Evolutionary conservation across 2,329 filamentous ascomycete species (phyloP).

Genomic region (Penicillium sp.): DNA sequence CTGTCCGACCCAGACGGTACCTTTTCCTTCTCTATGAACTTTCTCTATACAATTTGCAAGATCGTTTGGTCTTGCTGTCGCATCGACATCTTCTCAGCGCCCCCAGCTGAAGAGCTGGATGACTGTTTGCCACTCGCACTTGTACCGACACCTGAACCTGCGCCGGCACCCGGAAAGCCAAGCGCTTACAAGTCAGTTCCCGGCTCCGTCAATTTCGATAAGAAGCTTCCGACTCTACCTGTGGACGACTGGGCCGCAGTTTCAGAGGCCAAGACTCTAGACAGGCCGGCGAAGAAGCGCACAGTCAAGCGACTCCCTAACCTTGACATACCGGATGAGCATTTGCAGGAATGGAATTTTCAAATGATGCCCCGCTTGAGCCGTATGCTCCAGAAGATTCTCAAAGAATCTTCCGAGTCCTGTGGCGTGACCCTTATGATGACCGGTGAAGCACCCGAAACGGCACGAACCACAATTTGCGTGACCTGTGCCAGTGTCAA

Average conservation of each 20-base stretch:
- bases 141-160: constrained; percentile 30
- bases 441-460: constrained; percentile 53
- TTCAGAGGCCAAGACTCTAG: constrained; percentile 24
- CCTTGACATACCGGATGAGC: constrained; percentile 50
- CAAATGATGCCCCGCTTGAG: constrained; percentile 53
- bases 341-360: constrained; percentile 55
- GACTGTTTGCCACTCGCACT: constrained; percentile 40
- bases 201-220: constrained; percentile 15
- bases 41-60: constrained; percentile 41
- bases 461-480: constrained; percentile 56
- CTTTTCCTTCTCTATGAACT: constrained; percentile 43
- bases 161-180: constrained; percentile 18
- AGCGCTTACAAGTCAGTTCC: constrained; percentile 13
- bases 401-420: constrained; percentile 56
- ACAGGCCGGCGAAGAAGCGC: constrained; percentile 35
- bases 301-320: constrained; percentile 43
- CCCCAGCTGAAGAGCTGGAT: constrained; percentile 38
- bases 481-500: constrained; percentile 56
- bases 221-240: constrained; percentile 16
- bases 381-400: constrained; percentile 53
- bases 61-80: constrained; percentile 39
- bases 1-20: constrained; percentile 37
- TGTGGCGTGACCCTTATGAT: constrained; percentile 57
- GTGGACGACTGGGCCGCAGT: constrained; percentile 11
- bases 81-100: constrained; percentile 40